Percentiles rank a stretch among this genome's conserved stretches.
Evolutionary conservation across 352 stramenopile species (phyloP).

Genomic region (Globisporangium cylindrosporum): DNA sequence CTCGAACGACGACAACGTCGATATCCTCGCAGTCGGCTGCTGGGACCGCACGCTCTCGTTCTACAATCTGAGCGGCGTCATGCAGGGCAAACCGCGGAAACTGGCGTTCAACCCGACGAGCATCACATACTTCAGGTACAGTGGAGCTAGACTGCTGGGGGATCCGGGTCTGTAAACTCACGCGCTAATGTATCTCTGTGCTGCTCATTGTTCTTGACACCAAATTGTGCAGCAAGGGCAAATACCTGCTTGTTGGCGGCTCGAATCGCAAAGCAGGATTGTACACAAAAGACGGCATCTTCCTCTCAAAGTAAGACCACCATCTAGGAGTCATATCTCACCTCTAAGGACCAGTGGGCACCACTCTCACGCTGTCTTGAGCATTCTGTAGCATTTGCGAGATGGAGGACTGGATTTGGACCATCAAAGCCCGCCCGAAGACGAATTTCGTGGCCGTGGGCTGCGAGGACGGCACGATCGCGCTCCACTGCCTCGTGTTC

Average conservation of each 20-base stretch:
- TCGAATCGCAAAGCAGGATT: constrained; percentile 86
- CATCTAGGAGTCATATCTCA: not conserved
- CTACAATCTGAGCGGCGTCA: constrained; percentile 83
- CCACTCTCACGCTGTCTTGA: not conserved
- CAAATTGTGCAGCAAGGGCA: constrained; percentile 58
- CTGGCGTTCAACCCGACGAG: constrained; percentile 92
- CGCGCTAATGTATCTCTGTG: not conserved
- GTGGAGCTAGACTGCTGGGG: not conserved
- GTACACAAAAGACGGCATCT: constrained; percentile 88
- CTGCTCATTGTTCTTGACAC: constrained; percentile 1
- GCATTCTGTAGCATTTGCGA: constrained; percentile 62
- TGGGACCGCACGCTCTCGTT: constrained; percentile 94
- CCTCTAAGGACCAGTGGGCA: not conserved
- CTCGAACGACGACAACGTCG: constrained; percentile 70
- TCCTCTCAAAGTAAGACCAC: constrained; percentile 45
- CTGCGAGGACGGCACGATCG: constrained; percentile 84
- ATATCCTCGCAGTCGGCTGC: constrained; percentile 90
- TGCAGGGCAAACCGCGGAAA: constrained; percentile 85
- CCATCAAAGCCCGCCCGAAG: constrained; percentile 72
- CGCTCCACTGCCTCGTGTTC: constrained; percentile 88
- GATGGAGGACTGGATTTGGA: constrained; percentile 92
- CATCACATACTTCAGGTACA: constrained; percentile 83
- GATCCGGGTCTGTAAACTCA: not conserved
- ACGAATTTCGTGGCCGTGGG: constrained; percentile 87
- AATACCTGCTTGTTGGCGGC: constrained; percentile 90